Percentiles rank a stretch among this genome's conserved stretches.
Conservation (phyloP, 1,284 basidiomycete genomes). For the Ceratobasidium sp. region DNA sequence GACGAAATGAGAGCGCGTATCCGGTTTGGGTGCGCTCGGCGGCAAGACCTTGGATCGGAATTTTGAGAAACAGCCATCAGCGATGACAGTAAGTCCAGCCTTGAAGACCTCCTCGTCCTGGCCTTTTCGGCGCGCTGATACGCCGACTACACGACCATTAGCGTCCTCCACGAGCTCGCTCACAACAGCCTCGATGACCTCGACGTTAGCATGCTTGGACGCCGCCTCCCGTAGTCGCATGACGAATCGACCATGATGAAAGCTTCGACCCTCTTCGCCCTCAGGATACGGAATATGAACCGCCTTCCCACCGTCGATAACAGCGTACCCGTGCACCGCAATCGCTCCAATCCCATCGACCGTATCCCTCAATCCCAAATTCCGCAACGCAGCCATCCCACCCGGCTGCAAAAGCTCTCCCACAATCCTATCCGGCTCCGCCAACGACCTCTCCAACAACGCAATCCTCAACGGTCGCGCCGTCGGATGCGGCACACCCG, state of each 20-base stretch:
- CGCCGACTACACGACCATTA: slow-evolving; percentile 69
- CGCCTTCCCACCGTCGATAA: slow-evolving; percentile 71
- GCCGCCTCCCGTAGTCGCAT: slow-evolving; percentile 80
- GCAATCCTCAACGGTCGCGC: slow-evolving; percentile 74
- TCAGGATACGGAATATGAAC: slow-evolving; percentile 92
- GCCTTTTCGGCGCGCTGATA: slow-evolving; percentile 62
- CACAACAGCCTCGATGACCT: slow-evolving; percentile 85
- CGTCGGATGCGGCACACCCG: slow-evolving; percentile 54
- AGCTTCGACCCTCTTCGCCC: slow-evolving; percentile 77
- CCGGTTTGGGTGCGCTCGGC: slow-evolving; percentile 58
- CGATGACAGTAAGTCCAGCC: slow-evolving; percentile 86
- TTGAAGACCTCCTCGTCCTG: slow-evolving; percentile 60
- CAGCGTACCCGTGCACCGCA: slow-evolving; percentile 87
- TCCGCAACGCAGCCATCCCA: slow-evolving; percentile 80
- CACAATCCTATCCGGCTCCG: slow-evolving; percentile 95
- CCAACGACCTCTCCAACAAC: slow-evolving; percentile 87
- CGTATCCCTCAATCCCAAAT: slow-evolving; percentile 79
- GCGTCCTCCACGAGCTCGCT: slow-evolving; percentile 73
- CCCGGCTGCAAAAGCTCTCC: slow-evolving; percentile 97
- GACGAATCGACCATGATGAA: slow-evolving; percentile 96
- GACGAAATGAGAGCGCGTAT: slow-evolving; percentile 81
- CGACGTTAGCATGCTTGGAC: slow-evolving; percentile 67
- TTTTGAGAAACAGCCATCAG: slow-evolving; percentile 95
- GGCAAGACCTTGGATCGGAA: slow-evolving; percentile 69
- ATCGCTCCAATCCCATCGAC: slow-evolving; percentile 91